Base-by-base conservation (phyloP, 179 eudicot genomes). In the Vitellaria paradoxa region DNA sequence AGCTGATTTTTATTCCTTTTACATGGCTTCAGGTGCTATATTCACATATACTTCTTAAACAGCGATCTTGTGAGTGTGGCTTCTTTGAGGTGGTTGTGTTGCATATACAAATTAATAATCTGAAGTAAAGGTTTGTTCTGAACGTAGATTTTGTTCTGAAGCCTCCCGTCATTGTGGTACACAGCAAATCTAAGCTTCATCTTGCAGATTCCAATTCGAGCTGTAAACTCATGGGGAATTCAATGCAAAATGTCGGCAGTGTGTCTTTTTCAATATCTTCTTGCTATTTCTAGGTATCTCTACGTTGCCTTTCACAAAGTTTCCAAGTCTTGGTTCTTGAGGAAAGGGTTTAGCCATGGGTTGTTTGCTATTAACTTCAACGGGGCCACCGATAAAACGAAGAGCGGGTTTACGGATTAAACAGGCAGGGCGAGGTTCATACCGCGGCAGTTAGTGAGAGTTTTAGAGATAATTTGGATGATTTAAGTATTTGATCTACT, bases 391-490 rank as follows among this genome's bases (percentile, higher is more conserved):
- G 63, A 84, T 92, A 81, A 89, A 86, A 79, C 55, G 86, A 80
- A 85, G 93, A 81, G 86, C 89, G 8, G 90, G 88, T 76, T 81
- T 92, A 74, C 76, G 85, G 78, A 89, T 88, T 40, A 89, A 83
- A 76, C 97, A 87, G 59, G 87, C 90, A 2, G 94, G 97, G 59
- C 83, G 92, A 75, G 89, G 92, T 65, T 89, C 97, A 75, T 87
- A 86, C 75, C 81, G 92, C 3, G 97, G 82, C 49, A 90, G 94
- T 90, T 92, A 92, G 87, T 71, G 26, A 40, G 64, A 30, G 18
- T 76, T 59, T 53, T 78, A 64, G 61, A 61, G 68, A 62, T 68
- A 69, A 69, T 61, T 80, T 84, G 77, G 18, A 9, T 81, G 49
- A 61, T 53, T 82, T 82, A 65, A 68, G 65, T 49, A 66, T 83